Evolutionary conservation across 1,284 basidiomycete species (phyloP), one percentile per base, ranked within the genome.

Genomic region (Moesziomyces sp.): DNA sequence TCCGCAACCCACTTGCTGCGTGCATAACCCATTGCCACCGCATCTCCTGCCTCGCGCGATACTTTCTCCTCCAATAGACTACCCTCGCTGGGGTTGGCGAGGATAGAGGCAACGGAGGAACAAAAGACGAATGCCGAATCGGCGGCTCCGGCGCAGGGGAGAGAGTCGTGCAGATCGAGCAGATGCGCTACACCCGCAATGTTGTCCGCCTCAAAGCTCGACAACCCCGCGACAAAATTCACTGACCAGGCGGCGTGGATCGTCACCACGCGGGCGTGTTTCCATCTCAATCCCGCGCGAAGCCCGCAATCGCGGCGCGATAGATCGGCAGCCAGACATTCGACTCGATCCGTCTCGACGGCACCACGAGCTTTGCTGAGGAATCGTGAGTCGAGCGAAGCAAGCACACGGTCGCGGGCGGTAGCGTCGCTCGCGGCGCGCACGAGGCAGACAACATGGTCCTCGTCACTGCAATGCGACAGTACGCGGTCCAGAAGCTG

Each of bases 1-100:
- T 90, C 89, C 0, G 87, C 87, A 0, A 90, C 88, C 89, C 89
- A 90, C 77, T 90, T 90, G 55, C 65, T 69, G 13, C 71, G 57
- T 13, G 71, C 71, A 23, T 74, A 74, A 0, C 71, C 71, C 65
- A 74, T 68, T 5, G 61, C 45, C 5, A 61, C 65, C 5, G 71
- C 65, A 18, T 60, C 54, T 5, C 16, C 14, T 14, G 71, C 54
- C 0, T 26, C n/a, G 3, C 33, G 28, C 1, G 65, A 54, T 1
- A 56, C 24, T 5, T 7, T 43, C 26, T 74, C 71, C 1, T 18
- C 26, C 8, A 59, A n/a, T 30, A 26, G 19, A 5, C 19, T 8
- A 7, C 6, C 21, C 3, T 14, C 35, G 3, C 43, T 14, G 11
- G 7, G 77, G 7, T 16, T 10, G 5, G 87, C 88, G 69, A 90